Conservation (phyloP, 2,329 filamentous ascomycete genomes). For the Colletotrichum lupini region DNA sequence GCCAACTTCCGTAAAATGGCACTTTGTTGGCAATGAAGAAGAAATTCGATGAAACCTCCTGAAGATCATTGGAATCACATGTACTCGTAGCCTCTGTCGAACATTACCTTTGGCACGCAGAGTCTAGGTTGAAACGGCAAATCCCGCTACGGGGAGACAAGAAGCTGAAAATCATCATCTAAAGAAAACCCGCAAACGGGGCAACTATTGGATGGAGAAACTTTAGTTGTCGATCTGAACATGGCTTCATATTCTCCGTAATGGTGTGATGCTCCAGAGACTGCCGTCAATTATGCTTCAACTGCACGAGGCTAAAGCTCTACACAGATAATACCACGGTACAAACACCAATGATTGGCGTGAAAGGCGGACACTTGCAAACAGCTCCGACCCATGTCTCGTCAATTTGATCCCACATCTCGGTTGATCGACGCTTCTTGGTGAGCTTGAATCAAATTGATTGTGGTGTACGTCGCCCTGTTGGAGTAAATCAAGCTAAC, state of each 20-base stretch:
- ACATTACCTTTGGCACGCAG: background rate
- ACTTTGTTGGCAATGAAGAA: background rate
- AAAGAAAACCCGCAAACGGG: slow-evolving; percentile 5
- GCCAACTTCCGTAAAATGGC: background rate
- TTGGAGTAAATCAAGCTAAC: slow-evolving; percentile 6
- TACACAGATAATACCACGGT: background rate
- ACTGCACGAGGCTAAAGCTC: slow-evolving; percentile 8
- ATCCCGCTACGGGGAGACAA: background rate
- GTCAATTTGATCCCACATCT: background rate
- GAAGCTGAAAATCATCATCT: slow-evolving; percentile 2
- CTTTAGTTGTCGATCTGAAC: slow-evolving; percentile 12
- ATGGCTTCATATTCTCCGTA: slow-evolving; percentile 4
- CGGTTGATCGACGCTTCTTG: slow-evolving; percentile 17
- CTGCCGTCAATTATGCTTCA: slow-evolving; percentile 19
- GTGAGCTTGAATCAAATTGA: slow-evolving; percentile 22
- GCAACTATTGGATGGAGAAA: slow-evolving; percentile 21
- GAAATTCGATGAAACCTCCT: background rate
- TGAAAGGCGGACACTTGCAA: background rate
- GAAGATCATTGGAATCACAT: background rate
- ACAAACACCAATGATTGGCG: background rate
- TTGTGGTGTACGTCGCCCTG: slow-evolving; percentile 26
- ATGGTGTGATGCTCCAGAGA: background rate
- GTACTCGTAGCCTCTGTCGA: background rate
- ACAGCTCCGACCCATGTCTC: background rate
- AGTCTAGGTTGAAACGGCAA: background rate